Conservation (phyloP, 2,329 filamentous ascomycete genomes). For the Cordyceps sp. region DNA sequence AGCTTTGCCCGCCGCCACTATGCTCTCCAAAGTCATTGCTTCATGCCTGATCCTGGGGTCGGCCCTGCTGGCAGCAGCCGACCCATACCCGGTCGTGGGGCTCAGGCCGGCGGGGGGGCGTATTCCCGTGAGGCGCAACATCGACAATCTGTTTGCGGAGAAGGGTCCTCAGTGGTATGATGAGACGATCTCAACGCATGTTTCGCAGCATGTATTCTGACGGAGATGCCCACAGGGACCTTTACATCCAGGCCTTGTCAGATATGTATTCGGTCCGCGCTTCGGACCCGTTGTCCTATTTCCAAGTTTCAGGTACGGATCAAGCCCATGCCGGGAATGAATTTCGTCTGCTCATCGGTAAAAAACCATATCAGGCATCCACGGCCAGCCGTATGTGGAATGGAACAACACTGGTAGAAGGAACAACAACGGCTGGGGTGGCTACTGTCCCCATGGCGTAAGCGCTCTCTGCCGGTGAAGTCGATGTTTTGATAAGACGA, state of each 20-base stretch:
- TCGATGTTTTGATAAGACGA: too few relatives aligned
- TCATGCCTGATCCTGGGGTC: too few relatives aligned
- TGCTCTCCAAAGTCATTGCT: too few relatives aligned
- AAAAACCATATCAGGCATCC: too few relatives aligned
- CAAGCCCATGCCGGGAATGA: background rate
- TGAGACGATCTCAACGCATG: fast-evolving
- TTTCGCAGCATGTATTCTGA: background rate
- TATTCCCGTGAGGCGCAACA: conserved; percentile 1
- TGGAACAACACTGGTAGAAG: conserved; percentile 22
- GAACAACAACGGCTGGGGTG: conserved; percentile 14
- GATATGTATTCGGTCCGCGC: conserved; percentile 23
- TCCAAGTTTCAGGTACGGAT: conserved; percentile 26
- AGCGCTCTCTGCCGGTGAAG: conserved; percentile 2
- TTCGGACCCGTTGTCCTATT: conserved; percentile 29
- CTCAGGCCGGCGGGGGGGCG: too few relatives aligned
- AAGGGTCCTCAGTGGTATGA: conserved; percentile 1
- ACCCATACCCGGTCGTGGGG: too few relatives aligned
- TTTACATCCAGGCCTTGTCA: conserved; percentile 29
- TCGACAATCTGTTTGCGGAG: conserved; percentile 1
- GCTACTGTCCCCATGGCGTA: conserved; percentile 33
- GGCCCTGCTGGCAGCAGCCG: too few relatives aligned
- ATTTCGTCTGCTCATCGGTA: background rate
- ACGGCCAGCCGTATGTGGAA: conserved; percentile 23
- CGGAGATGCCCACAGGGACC: conserved; percentile 23
- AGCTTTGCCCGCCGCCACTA: too few relatives aligned